These are phyloP conservation scores for Xylaria nigripes DNA, from an alignment of 495 filamentous ascomycete species.

Conservation along the genomic window DNA sequence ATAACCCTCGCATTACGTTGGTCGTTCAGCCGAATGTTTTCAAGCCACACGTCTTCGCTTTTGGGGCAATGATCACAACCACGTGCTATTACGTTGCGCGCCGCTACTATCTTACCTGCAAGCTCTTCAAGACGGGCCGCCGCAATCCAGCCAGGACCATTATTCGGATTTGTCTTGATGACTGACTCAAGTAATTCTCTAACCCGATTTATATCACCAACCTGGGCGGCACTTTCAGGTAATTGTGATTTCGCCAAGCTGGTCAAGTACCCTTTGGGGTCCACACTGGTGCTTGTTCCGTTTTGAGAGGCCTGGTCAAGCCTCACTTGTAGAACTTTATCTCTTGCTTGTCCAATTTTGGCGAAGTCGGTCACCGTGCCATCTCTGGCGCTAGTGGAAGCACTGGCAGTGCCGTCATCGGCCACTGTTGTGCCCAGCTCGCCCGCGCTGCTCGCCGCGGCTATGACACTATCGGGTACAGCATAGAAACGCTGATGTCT, in stretches of 20 bases:
- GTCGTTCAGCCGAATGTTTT: conserved; percentile 88
- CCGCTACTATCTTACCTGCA: conserved; percentile 81
- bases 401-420: conserved; percentile 55
- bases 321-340: conserved; percentile 84
- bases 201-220: conserved; percentile 94
- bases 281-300: conserved; percentile 71
- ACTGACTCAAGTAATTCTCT: conserved; percentile 88
- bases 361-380: conserved; percentile 96
- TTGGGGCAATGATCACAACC: conserved; percentile 88
- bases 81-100: conserved; percentile 72
- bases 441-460: conserved; percentile 66
- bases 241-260: conserved; percentile 72
- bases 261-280: conserved; percentile 92
- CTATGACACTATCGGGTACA: conserved; percentile 92
- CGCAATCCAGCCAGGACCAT: conserved; percentile 95
- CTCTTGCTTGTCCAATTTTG: conserved; percentile 90
- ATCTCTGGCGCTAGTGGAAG: conserved; percentile 44
- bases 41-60: conserved; percentile 91
- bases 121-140: conserved; percentile 86
- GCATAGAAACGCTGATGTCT: conserved; percentile 84
- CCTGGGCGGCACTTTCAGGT: conserved; percentile 67
- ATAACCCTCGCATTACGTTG: conserved; percentile 90
- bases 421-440: conserved; percentile 79
- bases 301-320: conserved; percentile 80
- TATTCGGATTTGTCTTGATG: conserved; percentile 89